Evolutionary conservation across 805 yeast species (phyloP).

Genomic region (Wickerhamiella australiensis): DNA sequence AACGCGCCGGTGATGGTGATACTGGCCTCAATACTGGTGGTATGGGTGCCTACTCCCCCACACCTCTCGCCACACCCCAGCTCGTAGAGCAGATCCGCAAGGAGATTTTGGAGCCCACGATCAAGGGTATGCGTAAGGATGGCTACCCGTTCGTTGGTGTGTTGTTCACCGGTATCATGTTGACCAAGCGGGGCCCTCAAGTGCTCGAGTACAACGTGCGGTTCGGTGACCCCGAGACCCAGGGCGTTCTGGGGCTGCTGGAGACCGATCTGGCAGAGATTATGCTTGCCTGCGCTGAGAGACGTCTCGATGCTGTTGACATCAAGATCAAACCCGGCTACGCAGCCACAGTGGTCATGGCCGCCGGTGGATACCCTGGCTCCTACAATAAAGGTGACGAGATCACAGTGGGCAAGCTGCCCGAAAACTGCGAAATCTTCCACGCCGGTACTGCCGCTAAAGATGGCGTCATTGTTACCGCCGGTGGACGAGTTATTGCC

Average conservation of each 20-base stretch:
- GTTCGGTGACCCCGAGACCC: conserved; percentile 99
- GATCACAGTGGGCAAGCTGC: conserved; percentile 47
- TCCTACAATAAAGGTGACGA: conserved; percentile 74
- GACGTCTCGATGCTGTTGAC: conserved; percentile 74
- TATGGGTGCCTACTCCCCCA: conserved; percentile 99
- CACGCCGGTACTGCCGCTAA: conserved; percentile 81
- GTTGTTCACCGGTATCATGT: conserved; percentile 88
- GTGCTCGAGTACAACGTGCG: conserved; percentile 95
- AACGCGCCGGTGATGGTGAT: conserved; percentile 88
- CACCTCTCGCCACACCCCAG: conserved; percentile 80
- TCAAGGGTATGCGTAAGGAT: conserved; percentile 92
- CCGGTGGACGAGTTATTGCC: conserved; percentile 97
- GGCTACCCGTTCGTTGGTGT: conserved; percentile 94
- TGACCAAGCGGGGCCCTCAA: conserved; percentile 79
- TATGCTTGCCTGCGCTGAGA: conserved; percentile 87
- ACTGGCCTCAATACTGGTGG: conserved; percentile 96
- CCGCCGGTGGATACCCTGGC: conserved; percentile 97
- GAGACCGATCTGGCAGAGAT: conserved; percentile 89
- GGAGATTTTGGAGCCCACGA: conserved; percentile 75
- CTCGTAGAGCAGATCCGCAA: conserved; percentile 58
- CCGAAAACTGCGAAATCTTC: conserved; percentile 61
- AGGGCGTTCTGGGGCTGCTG: conserved; percentile 82
- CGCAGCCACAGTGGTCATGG: conserved; percentile 86
- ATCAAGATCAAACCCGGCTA: conserved; percentile 40
- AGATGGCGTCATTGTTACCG: conserved; percentile 56